Evolutionary conservation across 768 basidiomycete genomes (phyloP).

Genomic region (Boletus rubroflammeus): DNA sequence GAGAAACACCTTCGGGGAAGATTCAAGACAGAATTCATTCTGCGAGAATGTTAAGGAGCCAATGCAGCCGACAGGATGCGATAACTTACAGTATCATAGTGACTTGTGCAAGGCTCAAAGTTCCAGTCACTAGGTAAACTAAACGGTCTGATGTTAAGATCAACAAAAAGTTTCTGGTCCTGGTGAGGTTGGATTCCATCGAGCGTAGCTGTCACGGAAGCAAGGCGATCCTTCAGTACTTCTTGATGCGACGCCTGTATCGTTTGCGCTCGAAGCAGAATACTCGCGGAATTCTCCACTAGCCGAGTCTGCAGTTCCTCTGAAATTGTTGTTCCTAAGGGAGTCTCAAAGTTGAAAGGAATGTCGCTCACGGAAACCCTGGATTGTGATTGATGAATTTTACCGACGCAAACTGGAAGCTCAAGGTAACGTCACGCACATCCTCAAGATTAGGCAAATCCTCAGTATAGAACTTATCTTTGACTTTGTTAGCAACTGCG

Average conservation of each 20-base stretch:
- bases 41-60: conserved; percentile 6
- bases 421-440: conserved; percentile 41
- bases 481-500: conserved; percentile 63
- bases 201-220: conserved; percentile 45
- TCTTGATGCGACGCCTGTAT: conserved; percentile 61
- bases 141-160: conserved; percentile 68
- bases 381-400: conserved; percentile 27
- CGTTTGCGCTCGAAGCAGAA: conserved; percentile 57
- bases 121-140: conserved; percentile 59
- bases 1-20: conserved; percentile 69
- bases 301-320: conserved; percentile 70
- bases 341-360: neutral
- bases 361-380: conserved; percentile 63
- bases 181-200: conserved; percentile 48
- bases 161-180: conserved; percentile 72
- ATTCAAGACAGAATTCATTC: conserved; percentile 57
- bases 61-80: neutral
- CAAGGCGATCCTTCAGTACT: conserved; percentile 47
- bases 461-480: conserved; percentile 66
- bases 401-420: conserved; percentile 5
- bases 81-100: conserved; percentile 69
- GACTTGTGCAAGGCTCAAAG: conserved; percentile 70
- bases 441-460: conserved; percentile 70
- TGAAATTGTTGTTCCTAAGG: conserved; percentile 26
- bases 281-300: conserved; percentile 48